These are phyloP conservation scores for Aureobasidium sp. DNA, from an alignment of 2,329 filamentous ascomycete genomes.

Conservation along the genomic window DNA sequence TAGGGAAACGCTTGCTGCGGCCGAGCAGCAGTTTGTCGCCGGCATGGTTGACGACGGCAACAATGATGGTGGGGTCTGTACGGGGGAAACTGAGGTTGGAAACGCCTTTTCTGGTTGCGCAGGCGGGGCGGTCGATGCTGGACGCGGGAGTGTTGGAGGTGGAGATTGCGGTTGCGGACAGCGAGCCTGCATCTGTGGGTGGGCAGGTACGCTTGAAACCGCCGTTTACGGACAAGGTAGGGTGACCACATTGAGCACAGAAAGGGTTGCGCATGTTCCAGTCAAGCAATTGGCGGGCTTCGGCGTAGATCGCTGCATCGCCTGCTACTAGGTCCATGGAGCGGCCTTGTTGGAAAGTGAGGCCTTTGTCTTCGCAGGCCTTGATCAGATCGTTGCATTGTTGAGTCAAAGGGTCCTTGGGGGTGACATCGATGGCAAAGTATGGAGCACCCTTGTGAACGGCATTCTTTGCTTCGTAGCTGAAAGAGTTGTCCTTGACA, in stretches of 20 bases:
- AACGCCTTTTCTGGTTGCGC: slow-evolving; percentile 73
- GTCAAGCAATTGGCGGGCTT: slow-evolving; percentile 80
- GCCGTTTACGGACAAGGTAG: slow-evolving; percentile 69
- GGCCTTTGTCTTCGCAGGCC: slow-evolving; percentile 52
- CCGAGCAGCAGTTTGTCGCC: slow-evolving; percentile 74
- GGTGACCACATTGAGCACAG: slow-evolving; percentile 81
- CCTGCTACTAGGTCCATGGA: slow-evolving; percentile 55
- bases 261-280: slow-evolving; percentile 93
- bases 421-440: slow-evolving; percentile 86
- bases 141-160: slow-evolving; percentile 26
- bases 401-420: slow-evolving; percentile 52
- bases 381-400: slow-evolving; percentile 56
- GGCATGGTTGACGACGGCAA: slow-evolving; percentile 79
- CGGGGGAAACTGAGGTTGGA: slow-evolving; percentile 90
- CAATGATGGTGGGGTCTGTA: slow-evolving; percentile 92
- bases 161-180: slow-evolving; percentile 34
- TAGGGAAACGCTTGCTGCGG: slow-evolving; percentile 75
- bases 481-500: slow-evolving; percentile 43
- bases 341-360: slow-evolving; percentile 61
- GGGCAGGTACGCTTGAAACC: slow-evolving; percentile 78
- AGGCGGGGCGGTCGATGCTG: slow-evolving; percentile 51
- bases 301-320: slow-evolving; percentile 79
- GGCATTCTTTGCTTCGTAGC: slow-evolving; percentile 58
- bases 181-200: slow-evolving; percentile 52
- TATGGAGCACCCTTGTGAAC: slow-evolving; percentile 71